Evolutionary conservation across 2,329 filamentous ascomycete species (phyloP).

Genomic region (Plectosphaerella plurivora): DNA sequence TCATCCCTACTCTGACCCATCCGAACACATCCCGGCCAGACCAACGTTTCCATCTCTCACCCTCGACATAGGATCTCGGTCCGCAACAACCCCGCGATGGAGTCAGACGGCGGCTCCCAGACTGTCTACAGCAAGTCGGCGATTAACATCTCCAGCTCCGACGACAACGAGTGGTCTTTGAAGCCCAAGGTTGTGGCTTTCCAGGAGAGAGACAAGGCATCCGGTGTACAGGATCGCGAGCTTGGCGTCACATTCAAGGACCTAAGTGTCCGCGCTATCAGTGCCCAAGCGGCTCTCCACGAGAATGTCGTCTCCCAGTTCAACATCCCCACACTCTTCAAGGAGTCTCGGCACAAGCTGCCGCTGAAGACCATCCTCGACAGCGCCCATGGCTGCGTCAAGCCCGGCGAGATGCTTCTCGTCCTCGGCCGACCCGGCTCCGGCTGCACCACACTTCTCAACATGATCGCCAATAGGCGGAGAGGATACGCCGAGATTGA

Average conservation of each 20-base stretch:
- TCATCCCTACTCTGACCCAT: too few relatives aligned
- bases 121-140: background rate
- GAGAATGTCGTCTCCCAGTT: constrained; percentile 60
- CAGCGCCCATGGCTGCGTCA: constrained; percentile 62
- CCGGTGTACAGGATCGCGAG: constrained; percentile 41
- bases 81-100: background rate
- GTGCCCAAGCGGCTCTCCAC: constrained; percentile 58
- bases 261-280: constrained; percentile 58
- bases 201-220: constrained; percentile 36
- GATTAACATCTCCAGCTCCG: background rate
- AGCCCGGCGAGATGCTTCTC: constrained; percentile 68
- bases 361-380: constrained; percentile 62
- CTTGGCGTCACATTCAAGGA: constrained; percentile 63
- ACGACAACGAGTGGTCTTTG: constrained; percentile 32
- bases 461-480: constrained; percentile 62
- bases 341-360: constrained; percentile 48
- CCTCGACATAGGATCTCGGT: too few relatives aligned
- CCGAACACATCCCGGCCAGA: too few relatives aligned
- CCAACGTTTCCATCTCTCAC: too few relatives aligned
- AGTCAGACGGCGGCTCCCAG: background rate
- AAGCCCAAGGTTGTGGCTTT: constrained; percentile 41
- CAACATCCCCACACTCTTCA: constrained; percentile 48
- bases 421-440: constrained; percentile 65
- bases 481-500: constrained; percentile 52
- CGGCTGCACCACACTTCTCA: constrained; percentile 68